phyloP scores from a whole-genome alignment of 148 eudicot species.

The Rhododendron molle region DNA sequence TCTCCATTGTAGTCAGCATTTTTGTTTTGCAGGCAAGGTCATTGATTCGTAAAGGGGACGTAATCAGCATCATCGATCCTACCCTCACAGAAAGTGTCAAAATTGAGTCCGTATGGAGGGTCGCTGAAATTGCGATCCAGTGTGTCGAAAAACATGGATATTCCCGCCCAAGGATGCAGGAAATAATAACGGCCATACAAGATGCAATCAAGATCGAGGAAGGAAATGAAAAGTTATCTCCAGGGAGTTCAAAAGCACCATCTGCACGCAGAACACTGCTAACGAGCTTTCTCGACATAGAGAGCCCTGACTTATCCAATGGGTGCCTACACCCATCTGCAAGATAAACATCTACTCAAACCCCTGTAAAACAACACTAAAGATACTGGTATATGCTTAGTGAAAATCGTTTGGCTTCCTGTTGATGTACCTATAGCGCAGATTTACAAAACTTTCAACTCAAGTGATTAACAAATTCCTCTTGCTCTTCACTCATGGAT shows the following conservation, averaged over 20 bases:
- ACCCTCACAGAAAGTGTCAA: slow-evolving; percentile 43
- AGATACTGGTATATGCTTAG: not conserved
- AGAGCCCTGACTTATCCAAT: slow-evolving; percentile 76
- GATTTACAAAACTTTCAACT: not conserved
- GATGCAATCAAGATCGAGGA: slow-evolving; percentile 83
- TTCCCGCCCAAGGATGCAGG: slow-evolving; percentile 90
- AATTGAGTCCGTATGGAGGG: slow-evolving; percentile 88
- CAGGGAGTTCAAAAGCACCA: slow-evolving; percentile 53
- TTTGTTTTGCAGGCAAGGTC: slow-evolving; percentile 67
- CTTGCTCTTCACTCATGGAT: not conserved
- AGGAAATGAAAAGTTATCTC: slow-evolving; percentile 47
- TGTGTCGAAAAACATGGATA: slow-evolving; percentile 66
- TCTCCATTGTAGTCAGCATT: not conserved
- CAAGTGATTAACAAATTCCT: not conserved
- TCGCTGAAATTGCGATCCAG: slow-evolving; percentile 88
- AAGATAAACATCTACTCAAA: slow-evolving; percentile 33
- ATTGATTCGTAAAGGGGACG: slow-evolving; percentile 84
- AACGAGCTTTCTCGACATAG: slow-evolving; percentile 85
- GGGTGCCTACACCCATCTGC: slow-evolving; percentile 63
- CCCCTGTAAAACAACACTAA: not conserved
- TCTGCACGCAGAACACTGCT: slow-evolving; percentile 77
- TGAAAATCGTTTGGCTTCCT: slow-evolving; percentile 2
- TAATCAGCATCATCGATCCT: slow-evolving; percentile 81
- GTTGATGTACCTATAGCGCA: not conserved
- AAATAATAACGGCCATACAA: slow-evolving; percentile 75